Evolutionary conservation across 2,329 filamentous ascomycete species (phyloP).

Genomic region (Leptographium radiaticola): DNA sequence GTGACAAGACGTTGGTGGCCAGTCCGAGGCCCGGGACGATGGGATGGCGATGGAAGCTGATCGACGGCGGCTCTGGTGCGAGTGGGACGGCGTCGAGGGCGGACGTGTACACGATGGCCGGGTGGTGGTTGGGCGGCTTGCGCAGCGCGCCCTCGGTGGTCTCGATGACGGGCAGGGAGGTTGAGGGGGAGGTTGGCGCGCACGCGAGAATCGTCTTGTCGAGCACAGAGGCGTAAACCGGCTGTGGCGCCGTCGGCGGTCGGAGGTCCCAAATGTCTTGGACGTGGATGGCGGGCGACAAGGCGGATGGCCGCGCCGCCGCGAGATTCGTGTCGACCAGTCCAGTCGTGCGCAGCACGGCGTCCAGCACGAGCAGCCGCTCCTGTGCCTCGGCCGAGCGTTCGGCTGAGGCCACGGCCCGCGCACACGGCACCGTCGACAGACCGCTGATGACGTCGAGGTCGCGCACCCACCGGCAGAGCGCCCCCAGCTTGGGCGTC

Average conservation of each 20-base stretch:
- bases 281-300: constrained; percentile 36
- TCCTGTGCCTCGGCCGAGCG: constrained; percentile 36
- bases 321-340: constrained; percentile 37
- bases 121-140: constrained; percentile 56
- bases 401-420: constrained; percentile 20
- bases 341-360: constrained; percentile 49
- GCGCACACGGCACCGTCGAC: constrained; percentile 35
- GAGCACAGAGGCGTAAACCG: constrained; percentile 43
- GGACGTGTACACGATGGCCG: constrained; percentile 51
- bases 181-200: constrained; percentile 22
- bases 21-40: constrained; percentile 48
- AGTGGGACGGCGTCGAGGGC: constrained; percentile 42
- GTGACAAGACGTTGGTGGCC: constrained; percentile 45
- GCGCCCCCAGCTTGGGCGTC: constrained; percentile 51
- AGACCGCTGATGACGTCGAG: constrained; percentile 56
- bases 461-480: constrained; percentile 62
- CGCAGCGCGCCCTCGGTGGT: constrained; percentile 44
- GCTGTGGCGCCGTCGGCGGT: constrained; percentile 19
- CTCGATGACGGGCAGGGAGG: constrained; percentile 44
- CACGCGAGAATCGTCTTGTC: constrained; percentile 39
- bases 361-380: constrained; percentile 48
- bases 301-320: constrained; percentile 12
- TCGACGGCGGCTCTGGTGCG: constrained; percentile 26
- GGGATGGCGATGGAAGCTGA: constrained; percentile 46
- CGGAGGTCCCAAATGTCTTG: constrained; percentile 50